phyloP scores from a whole-genome alignment of 345 rosid species.

The Sonneratia alba region DNA sequence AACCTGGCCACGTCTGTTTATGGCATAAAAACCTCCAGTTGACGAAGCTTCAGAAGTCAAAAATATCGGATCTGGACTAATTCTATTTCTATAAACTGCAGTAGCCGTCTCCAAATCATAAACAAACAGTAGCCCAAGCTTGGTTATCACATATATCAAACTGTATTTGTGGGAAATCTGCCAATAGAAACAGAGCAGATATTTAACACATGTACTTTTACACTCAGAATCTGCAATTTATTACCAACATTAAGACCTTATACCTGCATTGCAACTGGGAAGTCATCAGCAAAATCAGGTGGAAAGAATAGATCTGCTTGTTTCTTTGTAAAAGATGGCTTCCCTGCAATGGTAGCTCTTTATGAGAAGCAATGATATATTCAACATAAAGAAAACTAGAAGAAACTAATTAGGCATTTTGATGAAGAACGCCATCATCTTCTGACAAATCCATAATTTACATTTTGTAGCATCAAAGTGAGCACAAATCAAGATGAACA shows the following conservation, averaged over 20 bases:
- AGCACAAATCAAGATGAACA: too few species aligned
- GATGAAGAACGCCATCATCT: too few species aligned
- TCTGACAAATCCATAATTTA: too few species aligned
- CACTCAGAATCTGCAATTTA: background rate
- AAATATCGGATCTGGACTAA: constrained; percentile 98
- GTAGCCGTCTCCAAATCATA: constrained; percentile 96
- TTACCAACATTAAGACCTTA: background rate
- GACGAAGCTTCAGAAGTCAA: constrained; percentile 90
- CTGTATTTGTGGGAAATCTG: constrained; percentile 96
- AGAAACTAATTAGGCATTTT: too few species aligned
- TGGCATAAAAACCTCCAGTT: constrained; percentile 84
- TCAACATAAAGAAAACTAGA: too few species aligned
- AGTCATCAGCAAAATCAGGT: constrained; percentile 97
- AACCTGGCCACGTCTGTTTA: constrained; percentile 88
- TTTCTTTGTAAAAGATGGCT: constrained; percentile 85
- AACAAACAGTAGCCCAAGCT: constrained; percentile 92
- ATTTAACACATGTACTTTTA: constrained; percentile 1
- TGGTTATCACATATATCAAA: constrained; percentile 89
- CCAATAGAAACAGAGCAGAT: constrained; percentile 16
- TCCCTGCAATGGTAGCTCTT: constrained; percentile 41
- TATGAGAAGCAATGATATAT: background rate
- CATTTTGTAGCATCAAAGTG: too few species aligned
- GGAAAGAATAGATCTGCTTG: constrained; percentile 99
- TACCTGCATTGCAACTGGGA: constrained; percentile 99
- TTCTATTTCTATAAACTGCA: constrained; percentile 93